Conservation (phyloP, 495 filamentous ascomycete species). For the Trichoderma erinaceum region DNA sequence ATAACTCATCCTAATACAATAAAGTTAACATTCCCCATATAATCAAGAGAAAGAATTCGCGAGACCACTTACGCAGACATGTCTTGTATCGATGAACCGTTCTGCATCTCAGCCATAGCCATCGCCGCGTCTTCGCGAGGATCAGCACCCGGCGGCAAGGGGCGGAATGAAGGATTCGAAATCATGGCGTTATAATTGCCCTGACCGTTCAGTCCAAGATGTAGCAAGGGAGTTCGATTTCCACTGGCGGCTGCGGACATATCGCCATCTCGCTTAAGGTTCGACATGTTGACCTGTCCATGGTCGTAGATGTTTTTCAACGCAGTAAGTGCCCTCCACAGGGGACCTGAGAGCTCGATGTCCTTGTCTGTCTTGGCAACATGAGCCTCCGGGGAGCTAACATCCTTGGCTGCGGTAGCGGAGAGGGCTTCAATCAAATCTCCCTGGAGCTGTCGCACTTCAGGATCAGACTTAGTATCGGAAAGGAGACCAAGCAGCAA, state of each 20-base stretch:
- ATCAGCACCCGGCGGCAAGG: conserved; percentile 32
- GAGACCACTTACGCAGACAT: conserved; percentile 25
- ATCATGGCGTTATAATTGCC: neutral
- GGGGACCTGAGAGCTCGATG: conserved; percentile 49
- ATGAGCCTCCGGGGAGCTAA: conserved; percentile 39
- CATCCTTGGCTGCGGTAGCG: conserved; percentile 48
- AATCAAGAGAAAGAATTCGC: neutral
- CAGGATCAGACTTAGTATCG: conserved; percentile 52
- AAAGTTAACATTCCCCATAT: too few species aligned
- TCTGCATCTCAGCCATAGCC: conserved; percentile 51
- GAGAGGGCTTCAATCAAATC: conserved; percentile 51
- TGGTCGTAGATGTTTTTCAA: conserved; percentile 54
- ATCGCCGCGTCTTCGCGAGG: conserved; percentile 49
- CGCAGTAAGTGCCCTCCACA: conserved; percentile 47
- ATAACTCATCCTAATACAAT: conserved; percentile 17
- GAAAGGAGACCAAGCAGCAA: conserved; percentile 59
- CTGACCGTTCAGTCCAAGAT: conserved; percentile 1
- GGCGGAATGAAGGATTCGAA: conserved; percentile 21
- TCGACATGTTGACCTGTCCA: conserved; percentile 39
- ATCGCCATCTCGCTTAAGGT: conserved; percentile 35
- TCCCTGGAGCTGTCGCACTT: conserved; percentile 50
- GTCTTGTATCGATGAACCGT: conserved; percentile 35
- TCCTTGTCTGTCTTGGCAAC: conserved; percentile 44
- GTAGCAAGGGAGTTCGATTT: conserved; percentile 34
- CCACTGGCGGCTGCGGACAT: conserved; percentile 29